Evolutionary conservation across 1,139 yeast genomes (phyloP), one percentile per base, ranked within the genome.

Genomic region (Suhomyces bribrorum): DNA sequence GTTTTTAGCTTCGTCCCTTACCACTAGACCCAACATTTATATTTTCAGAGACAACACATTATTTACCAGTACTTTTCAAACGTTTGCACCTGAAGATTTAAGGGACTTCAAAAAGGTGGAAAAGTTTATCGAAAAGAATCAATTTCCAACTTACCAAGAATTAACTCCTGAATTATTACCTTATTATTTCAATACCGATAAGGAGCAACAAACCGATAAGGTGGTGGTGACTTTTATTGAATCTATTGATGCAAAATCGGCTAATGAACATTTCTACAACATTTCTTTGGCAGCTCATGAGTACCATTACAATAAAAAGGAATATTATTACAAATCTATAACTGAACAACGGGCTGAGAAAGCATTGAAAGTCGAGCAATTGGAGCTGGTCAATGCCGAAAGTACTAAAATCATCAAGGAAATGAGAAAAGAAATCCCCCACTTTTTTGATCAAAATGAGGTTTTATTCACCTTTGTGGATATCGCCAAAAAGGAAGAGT

Each of bases 21-120:
- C 88, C 0, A 66, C 82, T 6, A 66, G 67, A 34, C 94, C 92
- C 2, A 79, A 86, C 12, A 50, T 84, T 15, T 59, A 79, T 26
- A 64, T 82, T 15, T 74, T 82, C 53, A 81, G 77, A 49, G 83
- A 83, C 38, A 73, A 77, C 39, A 64, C 79, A 5, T 55, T 78
- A 39, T 57, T 74, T 32, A 73, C 85, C 0, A 62, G 66, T 7
- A 71, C 81, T 4, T 81, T 61, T 49, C 85, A 78, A 49, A 78
- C 77, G 41, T 78, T 77, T 58, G 80, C 82, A 0, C 77, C 86
- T 2, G 79, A 78, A 39, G 86, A 83, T 49, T 69, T 77, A 46
- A 69, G 90, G 47, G 70, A 76, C 45, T 59, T 60, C 22, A 65
- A 63, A 13, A 61, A 64, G 32, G 64, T 85, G n/a, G 53, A 69